These are phyloP conservation scores for Cutaneotrichosporon spelunceum DNA, from an alignment of 1,284 basidiomycete genomes.

Conservation along the genomic window DNA sequence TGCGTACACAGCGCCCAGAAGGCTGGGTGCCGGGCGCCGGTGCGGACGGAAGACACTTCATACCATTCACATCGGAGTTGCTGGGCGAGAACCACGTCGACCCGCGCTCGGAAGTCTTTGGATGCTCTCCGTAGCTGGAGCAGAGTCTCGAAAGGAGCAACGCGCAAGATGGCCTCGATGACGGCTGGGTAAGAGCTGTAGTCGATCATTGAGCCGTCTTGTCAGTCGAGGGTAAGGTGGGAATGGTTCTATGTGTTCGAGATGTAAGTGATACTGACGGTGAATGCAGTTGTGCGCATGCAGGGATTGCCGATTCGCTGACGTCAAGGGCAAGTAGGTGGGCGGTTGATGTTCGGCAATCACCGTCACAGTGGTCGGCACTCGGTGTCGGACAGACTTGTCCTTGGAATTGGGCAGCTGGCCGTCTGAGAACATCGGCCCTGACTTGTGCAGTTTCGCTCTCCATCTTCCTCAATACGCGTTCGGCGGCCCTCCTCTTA, in stretches of 20 bases:
- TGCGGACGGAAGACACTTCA: not conserved
- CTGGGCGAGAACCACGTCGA: not conserved
- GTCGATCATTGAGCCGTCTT: constrained; percentile 9
- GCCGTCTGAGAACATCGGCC: too few relatives aligned
- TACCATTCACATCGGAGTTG: not conserved
- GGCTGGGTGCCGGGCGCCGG: not conserved
- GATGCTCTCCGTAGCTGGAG: constrained; percentile 9
- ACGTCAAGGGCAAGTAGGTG: too few relatives aligned
- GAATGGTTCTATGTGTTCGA: too few relatives aligned
- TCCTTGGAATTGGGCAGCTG: too few relatives aligned
- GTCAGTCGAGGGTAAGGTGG: not conserved
- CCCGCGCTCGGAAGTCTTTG: not conserved
- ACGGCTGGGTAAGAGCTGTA: constrained; percentile 13
- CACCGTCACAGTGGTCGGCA: too few relatives aligned
- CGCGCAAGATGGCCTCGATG: constrained; percentile 9
- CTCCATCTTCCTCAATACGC: too few relatives aligned
- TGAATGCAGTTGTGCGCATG: not conserved
- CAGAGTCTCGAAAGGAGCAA: constrained; percentile 5
- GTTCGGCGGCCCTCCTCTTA: too few relatives aligned
- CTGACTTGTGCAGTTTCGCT: too few relatives aligned
- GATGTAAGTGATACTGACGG: not conserved
- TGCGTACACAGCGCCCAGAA: constrained; percentile 1
- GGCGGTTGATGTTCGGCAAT: too few relatives aligned
- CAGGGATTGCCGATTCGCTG: not conserved
- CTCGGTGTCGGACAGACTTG: too few relatives aligned